phyloP scores from a whole-genome alignment of 106 monocot genomes.

The Dendrobium nobile region DNA sequence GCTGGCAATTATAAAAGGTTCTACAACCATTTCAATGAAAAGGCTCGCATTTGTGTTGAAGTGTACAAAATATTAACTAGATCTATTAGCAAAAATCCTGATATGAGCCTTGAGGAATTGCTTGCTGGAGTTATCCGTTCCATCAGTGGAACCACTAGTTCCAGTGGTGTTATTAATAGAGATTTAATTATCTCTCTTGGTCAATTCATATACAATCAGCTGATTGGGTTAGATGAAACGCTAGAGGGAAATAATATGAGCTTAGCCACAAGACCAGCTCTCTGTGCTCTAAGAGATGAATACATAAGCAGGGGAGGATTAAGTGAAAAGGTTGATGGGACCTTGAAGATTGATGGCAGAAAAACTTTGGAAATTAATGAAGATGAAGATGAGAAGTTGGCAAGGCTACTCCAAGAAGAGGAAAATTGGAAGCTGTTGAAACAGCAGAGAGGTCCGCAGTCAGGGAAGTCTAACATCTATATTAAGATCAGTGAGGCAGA shows the following conservation, averaged over 20 bases:
- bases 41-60: conserved; percentile 75
- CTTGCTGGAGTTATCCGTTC: conserved; percentile 83
- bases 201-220: conserved; percentile 86
- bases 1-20: conserved; percentile 64
- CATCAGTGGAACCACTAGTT: conserved; percentile 51
- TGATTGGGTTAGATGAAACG: conserved; percentile 74
- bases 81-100: conserved; percentile 72
- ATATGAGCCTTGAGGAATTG: conserved; percentile 71
- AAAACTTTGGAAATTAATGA: conserved; percentile 28
- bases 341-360: conserved; percentile 59
- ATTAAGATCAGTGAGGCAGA: conserved; percentile 94
- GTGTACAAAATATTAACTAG: conserved; percentile 62
- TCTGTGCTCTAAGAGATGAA: conserved; percentile 72
- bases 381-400: conserved; percentile 88
- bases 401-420: conserved; percentile 74
- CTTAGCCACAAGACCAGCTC: conserved; percentile 57
- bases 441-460: conserved; percentile 22
- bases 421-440: conserved; percentile 86
- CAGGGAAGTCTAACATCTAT: conserved; percentile 44
- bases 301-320: conserved; percentile 34
- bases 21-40: conserved; percentile 66
- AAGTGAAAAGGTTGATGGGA: conserved; percentile 12
- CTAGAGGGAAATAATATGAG: conserved; percentile 31
- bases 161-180: conserved; percentile 39
- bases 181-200: conserved; percentile 88